Conservation (phyloP, 805 yeast genomes). For the Suhomyces kilbournensis region DNA sequence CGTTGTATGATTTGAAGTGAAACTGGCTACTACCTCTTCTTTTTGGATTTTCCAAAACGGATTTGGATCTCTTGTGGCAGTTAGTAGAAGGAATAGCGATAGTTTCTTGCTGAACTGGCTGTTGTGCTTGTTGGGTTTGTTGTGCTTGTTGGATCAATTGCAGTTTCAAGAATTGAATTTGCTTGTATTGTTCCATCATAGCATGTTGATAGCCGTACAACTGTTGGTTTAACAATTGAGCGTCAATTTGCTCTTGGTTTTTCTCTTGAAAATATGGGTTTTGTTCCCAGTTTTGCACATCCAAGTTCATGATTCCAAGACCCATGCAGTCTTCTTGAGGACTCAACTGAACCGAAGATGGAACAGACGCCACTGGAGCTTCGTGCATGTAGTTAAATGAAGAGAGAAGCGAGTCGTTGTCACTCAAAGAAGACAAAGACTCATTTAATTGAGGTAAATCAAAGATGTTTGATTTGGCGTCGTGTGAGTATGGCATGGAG, state of each 20-base stretch:
- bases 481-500: slow-evolving; percentile 1
- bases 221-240: slow-evolving; percentile 9
- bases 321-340: slow-evolving; percentile 13
- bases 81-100: slow-evolving; percentile 1
- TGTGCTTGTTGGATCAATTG: slow-evolving; percentile 19
- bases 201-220: slow-evolving; percentile 17
- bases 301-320: slow-evolving; percentile 29
- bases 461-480: slow-evolving; percentile 5
- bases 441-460: slow-evolving; percentile 16
- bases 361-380: neutral
- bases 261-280: neutral
- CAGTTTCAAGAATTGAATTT: slow-evolving; percentile 20
- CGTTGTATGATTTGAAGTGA: slow-evolving; percentile 30
- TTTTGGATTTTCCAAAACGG: slow-evolving; percentile 17
- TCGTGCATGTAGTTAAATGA: slow-evolving; percentile 12
- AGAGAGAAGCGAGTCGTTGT: slow-evolving; percentile 19
- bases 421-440: slow-evolving; percentile 15
- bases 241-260: neutral
- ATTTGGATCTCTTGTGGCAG: slow-evolving; percentile 26
- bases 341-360: neutral
- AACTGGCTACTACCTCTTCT: slow-evolving; percentile 18
- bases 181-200: slow-evolving; percentile 22
- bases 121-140: slow-evolving; percentile 11
- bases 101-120: slow-evolving; percentile 1
- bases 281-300: slow-evolving; percentile 13